phyloP scores from a whole-genome alignment of 495 filamentous ascomycete species.

The Aspergillus nidulans region DNA sequence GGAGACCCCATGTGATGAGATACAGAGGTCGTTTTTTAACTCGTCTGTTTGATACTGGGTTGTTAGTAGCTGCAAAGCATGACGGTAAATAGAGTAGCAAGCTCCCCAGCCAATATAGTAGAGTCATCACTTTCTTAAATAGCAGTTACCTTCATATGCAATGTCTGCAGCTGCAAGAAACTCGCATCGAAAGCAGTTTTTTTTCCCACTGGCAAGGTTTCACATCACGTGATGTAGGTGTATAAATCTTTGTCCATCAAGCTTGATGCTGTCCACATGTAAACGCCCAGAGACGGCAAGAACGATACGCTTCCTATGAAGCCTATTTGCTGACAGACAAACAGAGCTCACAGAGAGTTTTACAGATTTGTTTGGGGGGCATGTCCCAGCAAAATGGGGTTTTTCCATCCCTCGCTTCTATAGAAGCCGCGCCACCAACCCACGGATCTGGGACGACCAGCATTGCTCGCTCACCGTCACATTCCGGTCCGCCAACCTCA shows the following conservation, averaged over 20 bases:
- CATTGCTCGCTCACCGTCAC: neutral
- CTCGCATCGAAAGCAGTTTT: neutral
- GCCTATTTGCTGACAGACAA: neutral
- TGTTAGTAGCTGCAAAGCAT: neutral
- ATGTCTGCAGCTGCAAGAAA: neutral
- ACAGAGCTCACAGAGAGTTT: neutral
- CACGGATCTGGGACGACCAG: constrained; percentile 13
- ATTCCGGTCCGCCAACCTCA: constrained; percentile 13
- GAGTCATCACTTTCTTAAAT: too few species aligned
- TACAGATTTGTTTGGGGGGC: constrained; percentile 9
- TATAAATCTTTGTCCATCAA: constrained; percentile 28
- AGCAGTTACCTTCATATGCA: neutral
- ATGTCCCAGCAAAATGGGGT: constrained; percentile 30
- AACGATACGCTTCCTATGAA: neutral
- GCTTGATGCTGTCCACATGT: constrained; percentile 1
- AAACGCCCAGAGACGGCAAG: neutral
- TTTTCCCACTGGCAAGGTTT: neutral
- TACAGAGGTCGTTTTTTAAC: neutral
- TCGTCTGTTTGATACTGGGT: neutral
- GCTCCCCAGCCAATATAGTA: neutral
- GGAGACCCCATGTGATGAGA: neutral
- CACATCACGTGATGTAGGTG: neutral
- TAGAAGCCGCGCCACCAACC: constrained; percentile 21
- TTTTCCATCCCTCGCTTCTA: constrained; percentile 22
- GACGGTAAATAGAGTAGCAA: neutral